A percentile compares a stretch with the other conserved stretches of the same genome.
phyloP scores from a whole-genome alignment of 345 rosid species.

The Citrus inodora region DNA sequence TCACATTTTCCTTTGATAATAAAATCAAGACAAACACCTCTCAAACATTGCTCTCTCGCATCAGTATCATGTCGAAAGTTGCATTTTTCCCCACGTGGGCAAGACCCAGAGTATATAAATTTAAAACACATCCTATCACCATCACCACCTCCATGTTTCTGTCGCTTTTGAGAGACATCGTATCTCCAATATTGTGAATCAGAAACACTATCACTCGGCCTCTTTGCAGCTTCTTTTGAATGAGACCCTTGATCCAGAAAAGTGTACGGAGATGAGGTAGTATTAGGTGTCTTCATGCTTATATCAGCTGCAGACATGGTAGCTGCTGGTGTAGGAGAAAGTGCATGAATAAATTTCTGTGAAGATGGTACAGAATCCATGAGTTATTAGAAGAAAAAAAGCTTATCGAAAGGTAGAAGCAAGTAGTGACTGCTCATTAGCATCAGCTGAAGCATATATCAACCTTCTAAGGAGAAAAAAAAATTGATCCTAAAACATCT shows the following conservation, averaged over 20 bases:
- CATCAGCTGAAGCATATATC: not conserved
- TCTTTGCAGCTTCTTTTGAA: conserved; percentile 47
- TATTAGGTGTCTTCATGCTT: conserved; percentile 59
- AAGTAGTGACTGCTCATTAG: not conserved
- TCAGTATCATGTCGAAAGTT: conserved; percentile 69
- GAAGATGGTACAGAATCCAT: conserved; percentile 16
- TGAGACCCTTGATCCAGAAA: conserved; percentile 38
- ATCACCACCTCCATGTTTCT: conserved; percentile 57
- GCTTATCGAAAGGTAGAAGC: not conserved
- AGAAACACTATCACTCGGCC: conserved; percentile 38
- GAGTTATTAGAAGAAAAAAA: conserved; percentile 4
- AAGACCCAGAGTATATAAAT: conserved; percentile 78
- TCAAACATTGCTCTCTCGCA: conserved; percentile 71
- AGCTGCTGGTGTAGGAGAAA: conserved; percentile 79
- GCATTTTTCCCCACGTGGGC: conserved; percentile 72
- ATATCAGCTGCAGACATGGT: conserved; percentile 78
- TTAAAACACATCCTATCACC: conserved; percentile 74
- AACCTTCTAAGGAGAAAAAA: not conserved
- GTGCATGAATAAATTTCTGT: conserved; percentile 89
- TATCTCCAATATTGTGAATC: conserved; percentile 95
- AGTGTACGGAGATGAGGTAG: conserved; percentile 66
- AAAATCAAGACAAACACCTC: conserved; percentile 95
- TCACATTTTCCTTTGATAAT: conserved; percentile 91
- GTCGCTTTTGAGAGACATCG: conserved; percentile 74
- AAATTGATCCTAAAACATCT: not conserved